Conservation (phyloP, 2,329 filamentous ascomycete genomes). For the Sarocladium brachiariae region DNA sequence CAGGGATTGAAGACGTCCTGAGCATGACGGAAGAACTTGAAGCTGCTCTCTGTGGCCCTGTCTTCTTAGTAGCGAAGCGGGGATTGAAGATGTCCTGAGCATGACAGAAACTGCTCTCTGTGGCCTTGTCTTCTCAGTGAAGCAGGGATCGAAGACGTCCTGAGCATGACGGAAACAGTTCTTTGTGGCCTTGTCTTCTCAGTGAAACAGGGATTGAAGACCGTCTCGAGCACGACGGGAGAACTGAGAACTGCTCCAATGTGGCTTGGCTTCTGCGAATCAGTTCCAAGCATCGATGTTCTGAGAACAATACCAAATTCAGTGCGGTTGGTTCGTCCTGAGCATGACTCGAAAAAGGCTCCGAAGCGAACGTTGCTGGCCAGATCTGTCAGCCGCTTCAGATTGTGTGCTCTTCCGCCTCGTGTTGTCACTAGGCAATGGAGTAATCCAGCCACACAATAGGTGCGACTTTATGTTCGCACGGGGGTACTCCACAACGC, state of each 20-base stretch:
- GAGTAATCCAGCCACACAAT: not conserved
- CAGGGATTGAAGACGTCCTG: not conserved
- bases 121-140: no score
- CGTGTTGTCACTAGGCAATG: not conserved
- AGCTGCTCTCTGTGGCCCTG: no score
- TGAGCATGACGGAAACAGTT: no score
- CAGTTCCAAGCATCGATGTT: no score
- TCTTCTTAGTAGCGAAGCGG: slow-evolving; percentile 42
- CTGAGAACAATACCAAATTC: no score
- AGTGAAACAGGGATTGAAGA: no score
- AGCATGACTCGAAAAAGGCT: slow-evolving; percentile 1
- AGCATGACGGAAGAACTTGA: slow-evolving; percentile 7
- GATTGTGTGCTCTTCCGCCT: slow-evolving; percentile 1
- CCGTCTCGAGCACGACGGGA: no score
- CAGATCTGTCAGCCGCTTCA: not conserved
- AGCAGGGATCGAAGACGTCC: no score
- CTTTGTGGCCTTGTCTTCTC: no score
- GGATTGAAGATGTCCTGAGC: slow-evolving; percentile 62
- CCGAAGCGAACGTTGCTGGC: not conserved
- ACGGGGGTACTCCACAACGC: not conserved
- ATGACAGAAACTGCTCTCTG: no score
- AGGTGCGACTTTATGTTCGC: not conserved
- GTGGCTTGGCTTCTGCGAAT: no score
- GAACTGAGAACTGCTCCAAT: no score
- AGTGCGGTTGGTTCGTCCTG: not conserved